phyloP scores from a whole-genome alignment of 768 basidiomycete genomes.

The Paxillus ammoniavirescens region DNA sequence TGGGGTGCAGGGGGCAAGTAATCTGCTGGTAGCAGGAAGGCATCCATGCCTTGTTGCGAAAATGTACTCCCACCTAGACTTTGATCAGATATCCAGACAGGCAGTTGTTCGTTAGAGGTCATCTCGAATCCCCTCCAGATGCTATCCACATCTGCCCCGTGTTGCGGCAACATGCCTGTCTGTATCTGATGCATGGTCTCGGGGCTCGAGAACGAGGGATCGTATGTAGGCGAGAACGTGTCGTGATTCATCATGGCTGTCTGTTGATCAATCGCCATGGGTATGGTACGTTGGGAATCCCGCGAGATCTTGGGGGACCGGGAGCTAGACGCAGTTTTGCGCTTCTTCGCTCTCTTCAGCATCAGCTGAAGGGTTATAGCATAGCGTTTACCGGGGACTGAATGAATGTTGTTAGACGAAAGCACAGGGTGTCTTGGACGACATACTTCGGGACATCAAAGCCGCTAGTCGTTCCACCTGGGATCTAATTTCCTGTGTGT shows the following conservation, averaged over 20 bases:
- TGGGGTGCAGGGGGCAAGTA: conserved; percentile 70
- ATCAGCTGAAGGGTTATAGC: conserved; percentile 88
- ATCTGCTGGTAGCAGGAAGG: conserved; percentile 75
- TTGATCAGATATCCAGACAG: conserved; percentile 86
- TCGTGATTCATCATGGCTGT: conserved; percentile 41
- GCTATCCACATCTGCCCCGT: conserved; percentile 47
- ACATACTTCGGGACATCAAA: conserved; percentile 77
- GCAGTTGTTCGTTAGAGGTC: conserved; percentile 70
- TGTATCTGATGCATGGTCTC: conserved; percentile 33
- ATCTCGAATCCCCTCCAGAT: conserved; percentile 78
- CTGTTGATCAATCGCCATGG: conserved; percentile 46
- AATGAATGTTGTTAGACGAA: conserved; percentile 6
- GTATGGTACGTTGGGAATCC: conserved; percentile 49
- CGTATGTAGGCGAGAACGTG: conserved; percentile 58
- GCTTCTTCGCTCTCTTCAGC: conserved; percentile 73
- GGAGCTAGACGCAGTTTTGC: conserved; percentile 51
- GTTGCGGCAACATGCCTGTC: conserved; percentile 26
- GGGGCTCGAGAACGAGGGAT: conserved; percentile 37
- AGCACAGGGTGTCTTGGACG: neutral
- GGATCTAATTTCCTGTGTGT: conserved; percentile 67
- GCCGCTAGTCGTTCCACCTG: conserved; percentile 77
- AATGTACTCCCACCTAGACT: conserved; percentile 74
- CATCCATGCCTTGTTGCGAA: conserved; percentile 81
- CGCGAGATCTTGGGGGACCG: conserved; percentile 61
- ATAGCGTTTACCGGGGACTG: conserved; percentile 92